These are phyloP conservation scores for Panaeolus cyanescens DNA, from an alignment of 768 basidiomycete species.

Conservation along the genomic window DNA sequence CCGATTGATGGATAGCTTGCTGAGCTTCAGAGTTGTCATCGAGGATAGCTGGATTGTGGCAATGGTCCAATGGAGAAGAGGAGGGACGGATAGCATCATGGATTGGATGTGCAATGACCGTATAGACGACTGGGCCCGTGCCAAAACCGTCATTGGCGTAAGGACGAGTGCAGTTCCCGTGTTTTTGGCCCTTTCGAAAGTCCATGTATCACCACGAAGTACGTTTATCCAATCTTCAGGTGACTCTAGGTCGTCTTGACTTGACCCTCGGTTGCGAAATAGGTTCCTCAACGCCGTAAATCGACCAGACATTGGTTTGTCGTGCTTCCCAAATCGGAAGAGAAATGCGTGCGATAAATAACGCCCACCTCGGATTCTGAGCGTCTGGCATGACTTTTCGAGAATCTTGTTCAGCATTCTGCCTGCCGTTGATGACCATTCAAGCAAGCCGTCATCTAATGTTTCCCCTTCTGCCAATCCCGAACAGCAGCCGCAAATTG, in stretches of 20 bases:
- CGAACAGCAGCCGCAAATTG: constrained; percentile 22
- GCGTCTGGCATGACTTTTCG: constrained; percentile 13
- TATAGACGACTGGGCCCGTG: constrained; percentile 10
- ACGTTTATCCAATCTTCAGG: constrained; percentile 10
- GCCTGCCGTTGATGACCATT: constrained; percentile 22
- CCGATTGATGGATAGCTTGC: constrained; percentile 17
- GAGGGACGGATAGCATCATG: constrained; percentile 23
- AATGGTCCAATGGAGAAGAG: constrained; percentile 25
- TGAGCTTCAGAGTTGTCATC: constrained; percentile 15
- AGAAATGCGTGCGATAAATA: constrained; percentile 21
- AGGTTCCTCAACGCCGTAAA: constrained; percentile 9
- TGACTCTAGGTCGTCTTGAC: background rate
- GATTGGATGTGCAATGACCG: constrained; percentile 19
- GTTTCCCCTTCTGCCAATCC: constrained; percentile 11
- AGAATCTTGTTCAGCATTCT: constrained; percentile 17
- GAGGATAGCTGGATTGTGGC: constrained; percentile 16
- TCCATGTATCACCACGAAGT: constrained; percentile 18
- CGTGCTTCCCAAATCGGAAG: constrained; percentile 13
- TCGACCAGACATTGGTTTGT: background rate
- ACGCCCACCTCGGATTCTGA: constrained; percentile 18
- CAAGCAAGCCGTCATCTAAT: constrained; percentile 15
- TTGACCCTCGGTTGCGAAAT: constrained; percentile 9
- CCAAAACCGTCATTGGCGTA: constrained; percentile 12
- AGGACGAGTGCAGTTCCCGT: constrained; percentile 15
- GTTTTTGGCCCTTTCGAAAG: constrained; percentile 14